Evolutionary conservation across 352 stramenopile genomes (phyloP).

Genomic region (Pilasporangium apinafurcum): DNA sequence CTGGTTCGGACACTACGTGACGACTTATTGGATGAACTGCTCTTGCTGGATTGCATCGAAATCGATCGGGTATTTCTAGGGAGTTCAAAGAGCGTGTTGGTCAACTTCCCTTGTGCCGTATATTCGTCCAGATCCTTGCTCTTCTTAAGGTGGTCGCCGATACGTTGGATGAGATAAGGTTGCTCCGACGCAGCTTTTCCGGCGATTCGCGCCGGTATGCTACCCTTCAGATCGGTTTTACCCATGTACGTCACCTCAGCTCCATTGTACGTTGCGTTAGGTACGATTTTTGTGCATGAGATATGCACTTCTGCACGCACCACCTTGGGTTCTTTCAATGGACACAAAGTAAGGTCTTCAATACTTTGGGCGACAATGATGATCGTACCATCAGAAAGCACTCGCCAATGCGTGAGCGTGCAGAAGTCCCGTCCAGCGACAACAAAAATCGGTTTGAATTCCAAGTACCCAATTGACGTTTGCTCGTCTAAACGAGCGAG

Average conservation of each 20-base stretch:
- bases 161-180: conserved; percentile 53
- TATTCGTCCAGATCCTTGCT: conserved; percentile 26
- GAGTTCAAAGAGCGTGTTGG: conserved; percentile 37
- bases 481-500: conserved; percentile 42
- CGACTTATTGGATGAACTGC: background rate
- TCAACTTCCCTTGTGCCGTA: conserved; percentile 26
- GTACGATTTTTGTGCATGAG: conserved; percentile 58
- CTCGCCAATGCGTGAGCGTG: conserved; percentile 64
- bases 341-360: conserved; percentile 43
- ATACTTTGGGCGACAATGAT: conserved; percentile 66
- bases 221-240: conserved; percentile 71
- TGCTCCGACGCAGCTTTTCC: conserved; percentile 59
- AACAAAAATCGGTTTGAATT: conserved; percentile 77
- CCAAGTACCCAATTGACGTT: conserved; percentile 63
- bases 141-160: conserved; percentile 50
- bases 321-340: conserved; percentile 62
- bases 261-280: conserved; percentile 46
- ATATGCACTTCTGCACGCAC: conserved; percentile 63
- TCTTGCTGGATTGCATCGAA: conserved; percentile 2
- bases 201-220: conserved; percentile 52
- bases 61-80: background rate
- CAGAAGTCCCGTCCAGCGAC: conserved; percentile 70
- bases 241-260: conserved; percentile 60
- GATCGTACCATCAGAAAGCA: conserved; percentile 53
- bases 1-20: background rate